A percentile compares a stretch with the other conserved stretches of the same genome.
phyloP scores from a whole-genome alignment of 2,329 filamentous ascomycete species.

The Calonectria leucothoes region DNA sequence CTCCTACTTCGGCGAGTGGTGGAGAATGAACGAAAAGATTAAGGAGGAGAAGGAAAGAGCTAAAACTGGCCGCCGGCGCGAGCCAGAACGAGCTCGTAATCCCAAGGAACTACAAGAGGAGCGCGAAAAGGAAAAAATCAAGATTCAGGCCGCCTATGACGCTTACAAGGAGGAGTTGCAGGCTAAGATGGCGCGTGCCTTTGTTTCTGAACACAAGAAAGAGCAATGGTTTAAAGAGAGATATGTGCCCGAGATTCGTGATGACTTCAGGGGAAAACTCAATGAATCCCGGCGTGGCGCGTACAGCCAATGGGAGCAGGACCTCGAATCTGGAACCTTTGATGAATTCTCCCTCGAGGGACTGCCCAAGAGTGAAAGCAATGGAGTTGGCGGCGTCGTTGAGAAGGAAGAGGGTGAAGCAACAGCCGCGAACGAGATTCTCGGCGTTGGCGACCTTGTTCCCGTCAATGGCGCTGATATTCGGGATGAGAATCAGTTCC shows the following conservation, averaged over 20 bases:
- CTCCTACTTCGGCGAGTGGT: conserved; percentile 89
- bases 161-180: conserved; percentile 76
- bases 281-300: conserved; percentile 82
- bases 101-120: conserved; percentile 77
- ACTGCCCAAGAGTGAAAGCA: conserved; percentile 92
- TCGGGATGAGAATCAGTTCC: conserved; percentile 86
- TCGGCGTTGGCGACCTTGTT: conserved; percentile 91
- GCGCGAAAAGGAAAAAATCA: conserved; percentile 81
- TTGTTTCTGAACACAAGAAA: conserved; percentile 91
- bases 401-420: conserved; percentile 98
- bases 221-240: conserved; percentile 99
- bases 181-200: conserved; percentile 85
- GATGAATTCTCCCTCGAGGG: conserved; percentile 96
- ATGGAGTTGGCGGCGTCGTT: conserved; percentile 83
- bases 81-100: conserved; percentile 71
- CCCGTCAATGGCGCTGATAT: conserved; percentile 87
- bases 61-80: conserved; percentile 75
- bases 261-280: conserved; percentile 79
- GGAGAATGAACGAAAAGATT: conserved; percentile 83
- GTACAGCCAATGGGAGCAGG: conserved; percentile 90
- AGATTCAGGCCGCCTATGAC: conserved; percentile 79
- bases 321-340: conserved; percentile 86
- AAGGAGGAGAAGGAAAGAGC: conserved; percentile 83
- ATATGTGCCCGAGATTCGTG: conserved; percentile 86
- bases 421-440: conserved; percentile 88